Base-by-base conservation (phyloP, 2,329 filamentous ascomycete genomes). In the Fusarium chuoi region DNA sequence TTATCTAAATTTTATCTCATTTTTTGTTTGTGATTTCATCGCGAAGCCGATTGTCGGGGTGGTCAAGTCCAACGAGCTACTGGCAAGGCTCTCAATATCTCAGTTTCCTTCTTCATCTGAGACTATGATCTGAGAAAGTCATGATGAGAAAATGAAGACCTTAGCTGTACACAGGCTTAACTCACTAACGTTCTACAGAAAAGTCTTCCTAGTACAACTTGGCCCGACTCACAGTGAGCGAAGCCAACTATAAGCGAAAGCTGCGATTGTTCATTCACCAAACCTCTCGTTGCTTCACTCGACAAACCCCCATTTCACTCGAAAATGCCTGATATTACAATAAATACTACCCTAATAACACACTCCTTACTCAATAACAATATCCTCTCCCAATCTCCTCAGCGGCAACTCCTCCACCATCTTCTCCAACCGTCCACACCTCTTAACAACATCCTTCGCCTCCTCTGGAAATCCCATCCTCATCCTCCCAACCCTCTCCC, bases 401-500 rank as follows among this genome's bases (percentile, higher is more conserved):
- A 82, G 64, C 22, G 81, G 81, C 51, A 82, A 48, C 36, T 78
- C 76, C 28, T 78, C 78, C 4, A 82, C 75, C 77, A 82, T 73
- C 33, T 67, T 79, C 44, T 82, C 80, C 51, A 82, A 56, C 17
- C 75, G 65, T 4, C 79, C 79, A 46, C 79, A 82, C 10, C 78
- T 61, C 41, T 71, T 76, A 30, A 80, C 60, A 26, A 82, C 79
- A 22, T 82, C 81, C 70, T 78, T 82, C 9, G 75, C 67, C 41
- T 82, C 81, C 51, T 80, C 78, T 1, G 75, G 70, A 49, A 82
- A 82, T 12, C 78, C 78, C 81, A 82, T 82, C 28, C 81, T 73
- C 70, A 81, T 80, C n/a, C 81, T 73, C 17, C 81, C 81, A 7
- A 82, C 79, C 5, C 81, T 78, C 62, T 82, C 80, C 81, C 81